Percentiles rank a stretch among this genome's conserved stretches.
phyloP scores from a whole-genome alignment of 106 monocot genomes.

The Xerophyta viscosa region DNA sequence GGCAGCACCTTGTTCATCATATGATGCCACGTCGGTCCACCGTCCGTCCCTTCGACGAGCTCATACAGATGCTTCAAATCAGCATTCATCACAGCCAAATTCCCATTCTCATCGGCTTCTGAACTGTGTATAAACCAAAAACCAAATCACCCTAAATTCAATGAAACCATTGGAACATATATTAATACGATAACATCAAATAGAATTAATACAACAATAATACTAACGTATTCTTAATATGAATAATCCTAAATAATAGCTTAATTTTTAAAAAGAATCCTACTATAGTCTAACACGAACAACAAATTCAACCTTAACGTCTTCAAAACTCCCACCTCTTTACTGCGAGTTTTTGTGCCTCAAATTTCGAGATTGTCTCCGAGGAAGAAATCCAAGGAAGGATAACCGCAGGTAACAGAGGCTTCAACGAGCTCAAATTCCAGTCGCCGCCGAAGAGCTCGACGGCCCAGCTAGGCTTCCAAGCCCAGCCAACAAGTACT shows the following conservation, averaged over 20 bases:
- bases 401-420: too few relatives aligned
- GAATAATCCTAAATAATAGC: background rate
- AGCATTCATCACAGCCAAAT: conserved; percentile 34
- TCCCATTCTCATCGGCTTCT: conserved; percentile 5
- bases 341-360: too few relatives aligned
- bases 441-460: background rate
- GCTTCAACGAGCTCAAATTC: too few relatives aligned
- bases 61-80: conserved; percentile 51
- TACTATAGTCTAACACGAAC: too few relatives aligned
- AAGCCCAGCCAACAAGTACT: conserved; percentile 64
- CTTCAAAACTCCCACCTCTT: too few relatives aligned
- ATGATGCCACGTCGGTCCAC: conserved; percentile 62
- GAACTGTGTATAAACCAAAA: conserved; percentile 1
- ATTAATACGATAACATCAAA: too few relatives aligned
- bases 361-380: too few relatives aligned
- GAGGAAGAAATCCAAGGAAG: too few relatives aligned
- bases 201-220: too few relatives aligned
- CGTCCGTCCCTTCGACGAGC: conserved; percentile 63
- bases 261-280: background rate
- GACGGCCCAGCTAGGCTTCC: conserved; percentile 45
- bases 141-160: background rate
- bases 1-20: conserved; percentile 81
- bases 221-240: background rate
- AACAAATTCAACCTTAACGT: too few relatives aligned
- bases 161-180: too few relatives aligned